These are phyloP conservation scores for Petrea volubilis DNA, from an alignment of 257 asterid genomes.

Conservation along the genomic window DNA sequence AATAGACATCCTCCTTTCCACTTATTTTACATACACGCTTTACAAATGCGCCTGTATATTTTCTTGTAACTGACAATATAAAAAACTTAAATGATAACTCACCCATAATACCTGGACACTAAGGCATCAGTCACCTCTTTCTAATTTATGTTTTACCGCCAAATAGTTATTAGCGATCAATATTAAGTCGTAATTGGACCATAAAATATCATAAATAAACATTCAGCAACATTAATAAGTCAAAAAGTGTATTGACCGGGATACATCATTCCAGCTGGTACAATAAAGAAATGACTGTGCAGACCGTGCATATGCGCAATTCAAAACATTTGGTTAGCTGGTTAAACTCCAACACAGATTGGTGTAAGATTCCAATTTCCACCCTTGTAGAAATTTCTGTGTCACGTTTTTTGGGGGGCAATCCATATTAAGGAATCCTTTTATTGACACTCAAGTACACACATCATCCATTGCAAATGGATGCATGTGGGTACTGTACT, in stretches of 20 bases:
- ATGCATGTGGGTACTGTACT: background rate
- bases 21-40: background rate
- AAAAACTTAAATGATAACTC: background rate
- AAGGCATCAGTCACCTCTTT: background rate
- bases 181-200: background rate
- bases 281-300: too few species aligned
- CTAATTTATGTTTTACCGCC: background rate
- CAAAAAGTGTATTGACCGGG: too few species aligned
- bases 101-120: background rate
- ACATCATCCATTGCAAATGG: background rate
- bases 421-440: too few species aligned
- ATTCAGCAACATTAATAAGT: background rate
- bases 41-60: background rate
- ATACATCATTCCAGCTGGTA: too few species aligned
- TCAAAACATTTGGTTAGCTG: too few species aligned
- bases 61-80: background rate
- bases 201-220: background rate
- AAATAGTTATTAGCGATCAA: background rate
- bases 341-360: too few species aligned
- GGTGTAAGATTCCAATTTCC: too few species aligned
- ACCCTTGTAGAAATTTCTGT: too few species aligned
- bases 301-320: too few species aligned
- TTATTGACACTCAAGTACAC: too few species aligned
- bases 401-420: too few species aligned
- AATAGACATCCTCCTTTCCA: background rate